Percentiles rank a stretch among this genome's conserved stretches.
Conservation (phyloP, 2,329 filamentous ascomycete species). For the Colletotrichum brevisporum region DNA sequence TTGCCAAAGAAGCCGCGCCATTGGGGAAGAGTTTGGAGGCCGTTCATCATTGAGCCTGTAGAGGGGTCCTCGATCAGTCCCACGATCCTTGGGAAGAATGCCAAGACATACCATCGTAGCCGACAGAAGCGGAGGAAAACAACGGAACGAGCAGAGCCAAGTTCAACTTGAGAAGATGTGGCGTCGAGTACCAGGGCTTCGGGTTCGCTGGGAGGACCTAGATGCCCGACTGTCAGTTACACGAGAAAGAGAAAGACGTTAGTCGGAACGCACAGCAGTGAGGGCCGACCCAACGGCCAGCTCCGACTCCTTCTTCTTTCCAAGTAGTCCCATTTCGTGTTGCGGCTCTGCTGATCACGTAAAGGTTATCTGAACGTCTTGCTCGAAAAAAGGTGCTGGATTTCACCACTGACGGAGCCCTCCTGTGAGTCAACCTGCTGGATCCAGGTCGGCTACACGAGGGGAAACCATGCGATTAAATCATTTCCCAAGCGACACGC, state of each 20-base stretch:
- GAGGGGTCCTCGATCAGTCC: background rate
- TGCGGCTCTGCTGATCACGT: background rate
- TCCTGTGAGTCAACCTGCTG: background rate
- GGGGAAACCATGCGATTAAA: slow-evolving; percentile 13
- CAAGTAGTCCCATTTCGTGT: background rate
- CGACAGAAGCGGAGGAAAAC: slow-evolving; percentile 57
- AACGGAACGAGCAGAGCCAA: slow-evolving; percentile 58
- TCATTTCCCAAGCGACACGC: background rate
- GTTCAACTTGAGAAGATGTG: slow-evolving; percentile 60
- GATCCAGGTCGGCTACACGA: background rate
- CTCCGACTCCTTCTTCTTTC: slow-evolving; percentile 9
- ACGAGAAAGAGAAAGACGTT: too few species aligned
- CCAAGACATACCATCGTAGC: slow-evolving; percentile 52
- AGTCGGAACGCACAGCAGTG: too few species aligned
- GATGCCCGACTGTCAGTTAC: too few species aligned
- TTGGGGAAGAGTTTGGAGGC: slow-evolving; percentile 52
- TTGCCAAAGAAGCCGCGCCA: slow-evolving; percentile 54
- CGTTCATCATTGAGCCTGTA: slow-evolving; percentile 56
- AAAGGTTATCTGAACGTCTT: background rate
- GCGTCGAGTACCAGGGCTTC: slow-evolving; percentile 57
- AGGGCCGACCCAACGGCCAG: slow-evolving; percentile 14
- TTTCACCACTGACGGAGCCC: background rate
- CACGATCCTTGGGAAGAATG: accelerated
- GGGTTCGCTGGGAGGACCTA: slow-evolving; percentile 56
- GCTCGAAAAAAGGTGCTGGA: background rate